Evolutionary conservation across 768 basidiomycete genomes (phyloP).

Genomic region (Auricularia sp.): DNA sequence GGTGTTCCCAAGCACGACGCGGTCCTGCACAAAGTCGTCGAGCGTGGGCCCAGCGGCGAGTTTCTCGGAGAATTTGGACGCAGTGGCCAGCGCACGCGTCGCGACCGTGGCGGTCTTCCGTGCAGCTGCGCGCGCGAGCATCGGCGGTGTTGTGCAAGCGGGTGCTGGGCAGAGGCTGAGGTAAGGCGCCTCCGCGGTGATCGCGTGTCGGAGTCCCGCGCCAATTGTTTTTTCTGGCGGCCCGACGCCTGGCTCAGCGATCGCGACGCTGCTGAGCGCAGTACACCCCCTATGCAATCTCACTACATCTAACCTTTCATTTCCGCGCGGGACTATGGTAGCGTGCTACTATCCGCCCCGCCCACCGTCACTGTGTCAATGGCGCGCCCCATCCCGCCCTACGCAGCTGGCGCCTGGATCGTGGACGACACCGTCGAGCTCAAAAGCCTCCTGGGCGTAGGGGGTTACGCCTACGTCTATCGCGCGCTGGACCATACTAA

Average conservation of each 20-base stretch:
- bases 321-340: too few species aligned
- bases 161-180: neutral
- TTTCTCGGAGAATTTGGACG: constrained; percentile 34
- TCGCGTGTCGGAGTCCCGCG: neutral
- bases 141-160: neutral
- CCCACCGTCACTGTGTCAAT: neutral
- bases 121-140: neutral
- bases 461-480: constrained; percentile 35
- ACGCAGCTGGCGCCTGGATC: constrained; percentile 23
- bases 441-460: constrained; percentile 29
- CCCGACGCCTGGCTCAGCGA: neutral
- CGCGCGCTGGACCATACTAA: constrained; percentile 25
- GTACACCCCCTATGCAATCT: too few species aligned
- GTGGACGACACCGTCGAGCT: constrained; percentile 31
- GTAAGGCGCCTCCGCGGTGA: neutral
- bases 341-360: too few species aligned
- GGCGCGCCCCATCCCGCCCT: neutral
- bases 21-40: constrained; percentile 61
- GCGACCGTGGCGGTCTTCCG: neutral
- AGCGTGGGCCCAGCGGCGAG: constrained; percentile 62
- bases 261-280: too few species aligned
- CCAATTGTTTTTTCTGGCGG: neutral
- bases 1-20: constrained; percentile 62
- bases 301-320: too few species aligned
- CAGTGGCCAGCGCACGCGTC: neutral